phyloP scores from a whole-genome alignment of 768 basidiomycete genomes.

The Lactarius hengduanensis region DNA sequence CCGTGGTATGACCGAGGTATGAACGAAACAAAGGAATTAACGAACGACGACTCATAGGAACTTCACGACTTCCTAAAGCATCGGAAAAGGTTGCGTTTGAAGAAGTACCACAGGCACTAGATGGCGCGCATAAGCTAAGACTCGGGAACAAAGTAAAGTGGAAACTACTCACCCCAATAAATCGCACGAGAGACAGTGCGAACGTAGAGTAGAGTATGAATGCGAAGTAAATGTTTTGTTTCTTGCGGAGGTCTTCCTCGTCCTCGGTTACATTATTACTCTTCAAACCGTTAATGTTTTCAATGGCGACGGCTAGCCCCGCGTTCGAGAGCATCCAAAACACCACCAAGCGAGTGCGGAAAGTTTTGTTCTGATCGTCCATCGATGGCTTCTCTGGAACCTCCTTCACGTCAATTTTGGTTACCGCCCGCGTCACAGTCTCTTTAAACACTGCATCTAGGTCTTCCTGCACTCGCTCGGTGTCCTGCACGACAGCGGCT shows the following conservation, averaged over 20 bases:
- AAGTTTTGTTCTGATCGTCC: constrained; percentile 90
- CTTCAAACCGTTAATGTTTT: constrained; percentile 67
- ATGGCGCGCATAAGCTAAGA: constrained; percentile 3
- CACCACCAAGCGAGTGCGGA: constrained; percentile 85
- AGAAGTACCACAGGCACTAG: constrained; percentile 80
- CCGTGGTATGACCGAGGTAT: constrained; percentile 9
- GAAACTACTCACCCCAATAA: constrained; percentile 61
- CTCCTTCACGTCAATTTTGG: constrained; percentile 67
- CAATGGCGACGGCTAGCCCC: constrained; percentile 66
- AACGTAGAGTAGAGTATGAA: constrained; percentile 83
- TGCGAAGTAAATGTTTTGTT: constrained; percentile 67
- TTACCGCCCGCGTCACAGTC: constrained; percentile 84
- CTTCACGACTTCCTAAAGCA: constrained; percentile 71
- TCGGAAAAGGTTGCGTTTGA: constrained; percentile 80
- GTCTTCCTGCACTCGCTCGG: constrained; percentile 79
- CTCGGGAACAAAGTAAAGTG: constrained; percentile 3
- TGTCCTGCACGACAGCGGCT: constrained; percentile 79
- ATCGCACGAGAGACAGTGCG: constrained; percentile 65
- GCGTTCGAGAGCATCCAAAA: constrained; percentile 81
- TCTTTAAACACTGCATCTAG: constrained; percentile 90
- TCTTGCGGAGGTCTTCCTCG: constrained; percentile 37
- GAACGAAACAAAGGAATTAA: constrained; percentile 6
- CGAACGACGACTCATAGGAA: constrained; percentile 19
- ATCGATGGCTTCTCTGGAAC: constrained; percentile 73
- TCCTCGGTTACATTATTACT: constrained; percentile 42